Evolutionary conservation across 768 basidiomycete species (phyloP), one percentile per base, ranked within the genome.

Genomic region (Xerocomellus intermedius): DNA sequence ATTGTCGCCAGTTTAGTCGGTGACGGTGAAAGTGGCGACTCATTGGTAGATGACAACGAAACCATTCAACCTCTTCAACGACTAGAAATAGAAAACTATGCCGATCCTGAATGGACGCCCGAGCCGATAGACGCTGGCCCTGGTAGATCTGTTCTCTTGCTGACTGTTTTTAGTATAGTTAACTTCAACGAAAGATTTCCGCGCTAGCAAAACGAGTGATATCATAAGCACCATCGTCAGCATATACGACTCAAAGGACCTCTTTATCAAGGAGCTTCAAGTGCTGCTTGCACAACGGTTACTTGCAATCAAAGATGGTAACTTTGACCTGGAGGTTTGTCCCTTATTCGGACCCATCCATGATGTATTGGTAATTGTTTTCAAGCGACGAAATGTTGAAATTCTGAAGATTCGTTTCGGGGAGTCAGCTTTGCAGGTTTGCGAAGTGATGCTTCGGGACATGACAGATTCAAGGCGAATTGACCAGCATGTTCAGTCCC

Each of bases 371-470:
- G 58, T 56, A 49, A 41, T 42, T 50, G 2, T 54, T 28, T 36
- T 44, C 10, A 63, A 98, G 94, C 85, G 95, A 19, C 82, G 89
- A 22, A 97, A 92, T 64, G 85, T 98, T 56, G 95, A 97, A 70
- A 91, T 95, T 41, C 74, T 99, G 57, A 98, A 98, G 75, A 82
- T 95, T 52, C 87, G 97, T 4, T 99, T 99, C 64, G 97, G 97
- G 21, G 97, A 98, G 64, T 79, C 86, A 1, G 86, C 94, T 3
- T 72, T 99, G 52, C 94, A 97, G 69, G 90, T 94, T 6, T 98
- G 95, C 76, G 96, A 98, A 68, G 94, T 99, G 51, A 98, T 99
- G 97, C 75, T 98, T 66, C 91, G 86, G 66, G 97, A 99, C 69
- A 90, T 98, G 85, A 89, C 92, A 4, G 94, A 98, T 70, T 97